Evolutionary conservation across 805 yeast genomes (phyloP).

Genomic region (Yueomyces sinensis): DNA sequence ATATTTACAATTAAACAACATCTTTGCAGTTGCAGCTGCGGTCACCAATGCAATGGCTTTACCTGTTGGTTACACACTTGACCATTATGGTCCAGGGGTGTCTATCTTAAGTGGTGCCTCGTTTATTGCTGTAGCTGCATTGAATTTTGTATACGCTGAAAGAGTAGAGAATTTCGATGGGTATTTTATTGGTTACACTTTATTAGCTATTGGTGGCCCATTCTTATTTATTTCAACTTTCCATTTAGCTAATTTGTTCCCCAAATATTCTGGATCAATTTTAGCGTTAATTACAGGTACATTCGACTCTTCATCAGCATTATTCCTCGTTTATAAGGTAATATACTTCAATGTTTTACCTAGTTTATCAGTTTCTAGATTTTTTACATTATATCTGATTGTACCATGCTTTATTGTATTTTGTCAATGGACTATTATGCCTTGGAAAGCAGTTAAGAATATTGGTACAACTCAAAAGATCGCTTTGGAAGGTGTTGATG

Average conservation of each 20-base stretch:
- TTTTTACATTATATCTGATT: slow-evolving; percentile 52
- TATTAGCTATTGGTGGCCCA: slow-evolving; percentile 85
- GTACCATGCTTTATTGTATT: slow-evolving; percentile 69
- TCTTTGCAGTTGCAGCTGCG: slow-evolving; percentile 81
- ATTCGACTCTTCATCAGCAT: slow-evolving; percentile 84
- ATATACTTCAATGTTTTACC: slow-evolving; percentile 32
- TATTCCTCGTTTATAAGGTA: slow-evolving; percentile 63
- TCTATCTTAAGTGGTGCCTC: slow-evolving; percentile 65
- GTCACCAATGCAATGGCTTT: slow-evolving; percentile 74
- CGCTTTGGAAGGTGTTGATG: slow-evolving; percentile 63
- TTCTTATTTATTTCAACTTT: slow-evolving; percentile 83
- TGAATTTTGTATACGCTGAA: slow-evolving; percentile 11
- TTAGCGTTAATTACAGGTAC: slow-evolving; percentile 86
- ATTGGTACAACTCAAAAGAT: slow-evolving; percentile 54
- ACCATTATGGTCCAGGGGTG: slow-evolving; percentile 65
- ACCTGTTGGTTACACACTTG: slow-evolving; percentile 70
- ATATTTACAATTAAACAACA: slow-evolving; percentile 65
- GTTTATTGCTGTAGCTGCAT: slow-evolving; percentile 44
- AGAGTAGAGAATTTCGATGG: slow-evolving; percentile 33
- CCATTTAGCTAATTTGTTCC: slow-evolving; percentile 81
- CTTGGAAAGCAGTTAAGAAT: slow-evolving; percentile 60
- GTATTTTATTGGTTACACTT: slow-evolving; percentile 59
- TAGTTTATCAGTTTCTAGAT: slow-evolving; percentile 31
- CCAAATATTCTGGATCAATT: slow-evolving; percentile 66
- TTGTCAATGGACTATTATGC: slow-evolving; percentile 74